These are phyloP conservation scores for Chenopodium quinoa DNA, from an alignment of 148 eudicot genomes.

Conservation along the genomic window DNA sequence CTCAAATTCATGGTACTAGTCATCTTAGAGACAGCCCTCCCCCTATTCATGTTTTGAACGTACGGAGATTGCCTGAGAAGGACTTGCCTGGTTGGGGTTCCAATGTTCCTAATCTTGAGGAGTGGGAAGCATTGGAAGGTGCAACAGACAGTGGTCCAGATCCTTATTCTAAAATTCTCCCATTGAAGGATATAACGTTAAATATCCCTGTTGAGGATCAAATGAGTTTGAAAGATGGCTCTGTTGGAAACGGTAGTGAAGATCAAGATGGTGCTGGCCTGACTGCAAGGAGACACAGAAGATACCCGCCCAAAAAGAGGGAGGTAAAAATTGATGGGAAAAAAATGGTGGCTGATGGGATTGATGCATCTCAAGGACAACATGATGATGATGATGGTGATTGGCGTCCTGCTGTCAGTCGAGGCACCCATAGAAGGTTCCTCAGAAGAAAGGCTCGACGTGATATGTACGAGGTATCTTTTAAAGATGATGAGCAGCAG, in stretches of 20 bases:
- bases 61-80: conserved; percentile 84
- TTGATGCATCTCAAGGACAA: conserved; percentile 90
- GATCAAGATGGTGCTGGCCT: conserved; percentile 39
- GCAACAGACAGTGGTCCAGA: conserved; percentile 35
- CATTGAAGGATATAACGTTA: conserved; percentile 64
- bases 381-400: conserved; percentile 61
- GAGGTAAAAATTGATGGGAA: conserved; percentile 83
- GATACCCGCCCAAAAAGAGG: conserved; percentile 51
- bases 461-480: conserved; percentile 45
- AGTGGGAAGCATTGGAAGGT: conserved; percentile 89
- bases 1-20: conserved; percentile 76
- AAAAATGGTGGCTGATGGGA: conserved; percentile 82
- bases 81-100: conserved; percentile 96
- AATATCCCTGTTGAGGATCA: conserved; percentile 43
- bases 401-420: conserved; percentile 88
- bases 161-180: conserved; percentile 64
- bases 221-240: conserved; percentile 39
- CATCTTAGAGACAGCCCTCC: conserved; percentile 86
- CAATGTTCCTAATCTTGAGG: conserved; percentile 85
- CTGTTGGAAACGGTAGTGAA: conserved; percentile 44
- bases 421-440: conserved; percentile 88
- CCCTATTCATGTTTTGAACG: conserved; percentile 70
- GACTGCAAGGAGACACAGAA: conserved; percentile 39
- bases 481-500: conserved; percentile 49
- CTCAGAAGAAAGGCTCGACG: conserved; percentile 81